phyloP scores from a whole-genome alignment of 306 rosid genomes.

The Vicia villosa region DNA sequence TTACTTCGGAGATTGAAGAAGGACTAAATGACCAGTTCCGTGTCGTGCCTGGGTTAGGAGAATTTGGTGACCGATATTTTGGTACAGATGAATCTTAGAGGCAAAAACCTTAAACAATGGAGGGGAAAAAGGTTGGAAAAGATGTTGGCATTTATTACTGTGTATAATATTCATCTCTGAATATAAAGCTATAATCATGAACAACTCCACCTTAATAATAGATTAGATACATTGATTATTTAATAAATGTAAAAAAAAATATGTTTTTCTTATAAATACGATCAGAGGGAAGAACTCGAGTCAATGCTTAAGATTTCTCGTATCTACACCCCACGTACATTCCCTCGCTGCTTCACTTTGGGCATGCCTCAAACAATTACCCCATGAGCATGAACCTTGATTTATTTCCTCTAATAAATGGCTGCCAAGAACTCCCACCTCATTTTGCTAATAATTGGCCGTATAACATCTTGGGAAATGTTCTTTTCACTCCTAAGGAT shows the following conservation, averaged over 20 bases:
- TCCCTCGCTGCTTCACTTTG: neutral
- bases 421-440: neutral
- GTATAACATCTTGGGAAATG: too few species aligned
- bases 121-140: neutral
- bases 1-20: constrained; percentile 87
- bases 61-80: constrained; percentile 91
- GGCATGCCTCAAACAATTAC: neutral
- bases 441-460: neutral
- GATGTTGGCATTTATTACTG: constrained; percentile 13
- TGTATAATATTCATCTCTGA: constrained; percentile 4
- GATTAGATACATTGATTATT: too few species aligned
- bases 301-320: neutral
- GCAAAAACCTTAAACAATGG: neutral
- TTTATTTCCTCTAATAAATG: neutral
- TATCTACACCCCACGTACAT: too few species aligned
- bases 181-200: neutral
- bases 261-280: too few species aligned
- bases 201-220: neutral
- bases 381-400: neutral
- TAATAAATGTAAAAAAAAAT: too few species aligned
- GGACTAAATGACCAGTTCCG: constrained; percentile 62
- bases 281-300: neutral
- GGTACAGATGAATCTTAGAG: constrained; percentile 63
- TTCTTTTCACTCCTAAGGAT: too few species aligned
- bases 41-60: constrained; percentile 87